phyloP scores from a whole-genome alignment of 2,329 filamentous ascomycete genomes.

The Alternaria sp. region DNA sequence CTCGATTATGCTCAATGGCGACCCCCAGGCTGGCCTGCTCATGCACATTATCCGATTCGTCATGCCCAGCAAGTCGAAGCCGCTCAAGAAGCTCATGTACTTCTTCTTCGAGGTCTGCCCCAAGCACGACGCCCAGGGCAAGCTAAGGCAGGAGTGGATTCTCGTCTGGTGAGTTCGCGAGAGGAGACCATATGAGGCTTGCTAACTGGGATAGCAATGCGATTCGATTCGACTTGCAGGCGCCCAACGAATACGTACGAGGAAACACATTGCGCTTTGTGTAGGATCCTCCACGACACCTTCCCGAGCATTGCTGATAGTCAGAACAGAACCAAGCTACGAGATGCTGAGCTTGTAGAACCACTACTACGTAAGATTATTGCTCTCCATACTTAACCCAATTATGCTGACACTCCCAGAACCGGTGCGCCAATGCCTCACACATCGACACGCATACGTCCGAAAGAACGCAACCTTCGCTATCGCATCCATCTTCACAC shows the following conservation, averaged over 20 bases:
- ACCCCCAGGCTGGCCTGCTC: constrained; percentile 90
- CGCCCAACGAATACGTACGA: constrained; percentile 97
- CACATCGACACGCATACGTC: constrained; percentile 96
- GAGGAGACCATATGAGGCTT: not conserved
- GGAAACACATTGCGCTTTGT: constrained; percentile 98
- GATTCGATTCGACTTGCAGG: constrained; percentile 95
- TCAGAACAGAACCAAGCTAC: constrained; percentile 73
- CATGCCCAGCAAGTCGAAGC: constrained; percentile 97
- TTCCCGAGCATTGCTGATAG: constrained; percentile 20
- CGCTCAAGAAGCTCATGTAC: constrained; percentile 96
- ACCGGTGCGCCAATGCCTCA: constrained; percentile 87
- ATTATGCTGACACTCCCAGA: constrained; percentile 47
- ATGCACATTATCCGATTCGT: constrained; percentile 99
- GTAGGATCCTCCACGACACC: constrained; percentile 18
- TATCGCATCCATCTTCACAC: constrained; percentile 87
- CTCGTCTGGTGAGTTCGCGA: constrained; percentile 78
- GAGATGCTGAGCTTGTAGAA: constrained; percentile 94
- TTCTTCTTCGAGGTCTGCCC: constrained; percentile 99
- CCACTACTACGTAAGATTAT: constrained; percentile 71
- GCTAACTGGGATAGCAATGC: constrained; percentile 73
- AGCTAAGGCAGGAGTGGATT: constrained; percentile 99
- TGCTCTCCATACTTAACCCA: not conserved
- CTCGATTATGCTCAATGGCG: constrained; percentile 97
- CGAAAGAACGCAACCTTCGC: constrained; percentile 98
- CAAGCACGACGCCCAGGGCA: constrained; percentile 88